A percentile compares a stretch with the other conserved stretches of the same genome.
Conservation (phyloP, 257 asterid species). For the Voacanga thouarsii region DNA sequence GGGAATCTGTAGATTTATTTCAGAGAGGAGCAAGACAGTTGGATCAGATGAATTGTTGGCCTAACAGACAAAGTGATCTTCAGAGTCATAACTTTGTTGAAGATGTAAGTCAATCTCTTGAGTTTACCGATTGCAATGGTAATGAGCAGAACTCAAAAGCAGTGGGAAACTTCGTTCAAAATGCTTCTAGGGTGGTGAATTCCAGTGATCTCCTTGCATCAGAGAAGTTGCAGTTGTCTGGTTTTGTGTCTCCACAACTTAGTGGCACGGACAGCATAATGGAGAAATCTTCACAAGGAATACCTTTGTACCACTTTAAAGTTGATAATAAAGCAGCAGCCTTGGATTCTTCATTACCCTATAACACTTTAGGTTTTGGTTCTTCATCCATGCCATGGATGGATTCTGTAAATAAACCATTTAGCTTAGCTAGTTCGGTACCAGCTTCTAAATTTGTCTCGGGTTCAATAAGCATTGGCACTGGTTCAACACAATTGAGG, state of each 20-base stretch:
- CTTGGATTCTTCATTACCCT: constrained; percentile 62
- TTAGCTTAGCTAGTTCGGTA: constrained; percentile 72
- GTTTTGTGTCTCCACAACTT: constrained; percentile 92
- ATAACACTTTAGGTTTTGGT: constrained; percentile 68
- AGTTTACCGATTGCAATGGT: constrained; percentile 40
- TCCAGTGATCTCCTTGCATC: constrained; percentile 57
- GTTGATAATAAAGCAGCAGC: constrained; percentile 58
- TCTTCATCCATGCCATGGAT: constrained; percentile 91
- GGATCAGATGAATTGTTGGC: constrained; percentile 65
- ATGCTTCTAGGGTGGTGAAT: constrained; percentile 44
- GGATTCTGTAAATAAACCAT: constrained; percentile 80
- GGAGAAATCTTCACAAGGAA: constrained; percentile 88
- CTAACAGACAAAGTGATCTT: constrained; percentile 53
- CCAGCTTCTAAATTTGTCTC: constrained; percentile 80
- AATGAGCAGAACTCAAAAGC: constrained; percentile 50
- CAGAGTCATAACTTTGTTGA: constrained; percentile 36
- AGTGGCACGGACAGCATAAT: constrained; percentile 86
- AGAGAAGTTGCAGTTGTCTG: constrained; percentile 87
- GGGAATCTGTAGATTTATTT: constrained; percentile 63
- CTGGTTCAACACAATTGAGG: constrained; percentile 67
- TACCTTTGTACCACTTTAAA: constrained; percentile 87
- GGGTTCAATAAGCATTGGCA: constrained; percentile 74
- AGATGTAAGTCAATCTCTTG: constrained; percentile 34
- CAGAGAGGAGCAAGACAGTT: constrained; percentile 69
- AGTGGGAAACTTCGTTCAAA: constrained; percentile 48